phyloP scores from a whole-genome alignment of 768 basidiomycete genomes.

The Trametes cingulata region DNA sequence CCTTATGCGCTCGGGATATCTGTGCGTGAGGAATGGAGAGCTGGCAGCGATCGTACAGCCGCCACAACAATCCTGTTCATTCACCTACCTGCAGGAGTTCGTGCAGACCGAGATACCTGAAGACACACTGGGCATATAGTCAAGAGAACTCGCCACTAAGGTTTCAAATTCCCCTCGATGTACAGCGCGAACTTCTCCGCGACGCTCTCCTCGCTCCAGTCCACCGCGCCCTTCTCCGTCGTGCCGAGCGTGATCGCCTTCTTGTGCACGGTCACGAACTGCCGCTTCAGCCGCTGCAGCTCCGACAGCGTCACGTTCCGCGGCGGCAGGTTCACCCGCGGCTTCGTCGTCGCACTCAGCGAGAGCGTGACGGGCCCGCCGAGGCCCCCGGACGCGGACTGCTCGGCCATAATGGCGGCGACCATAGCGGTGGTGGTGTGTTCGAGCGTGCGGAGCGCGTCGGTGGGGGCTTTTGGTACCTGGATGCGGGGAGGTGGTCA shows the following conservation, averaged over 20 bases:
- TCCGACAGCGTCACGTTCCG: conserved; percentile 81
- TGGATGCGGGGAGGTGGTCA: conserved; percentile 33
- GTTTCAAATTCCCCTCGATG: conserved; percentile 67
- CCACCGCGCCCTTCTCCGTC: conserved; percentile 72
- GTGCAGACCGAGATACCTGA: too few relatives aligned
- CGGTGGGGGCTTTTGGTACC: conserved; percentile 81
- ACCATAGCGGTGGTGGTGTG: conserved; percentile 71
- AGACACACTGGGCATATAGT: neutral
- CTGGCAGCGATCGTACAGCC: too few relatives aligned
- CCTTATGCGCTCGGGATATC: neutral
- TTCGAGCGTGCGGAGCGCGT: conserved; percentile 87
- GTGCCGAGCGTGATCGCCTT: conserved; percentile 85
- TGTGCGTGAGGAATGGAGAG: neutral
- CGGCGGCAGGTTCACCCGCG: conserved; percentile 62
- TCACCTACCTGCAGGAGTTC: too few relatives aligned
- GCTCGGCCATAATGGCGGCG: conserved; percentile 66
- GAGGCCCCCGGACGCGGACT: conserved; percentile 51
- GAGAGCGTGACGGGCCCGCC: conserved; percentile 55
- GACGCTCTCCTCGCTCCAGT: conserved; percentile 75
- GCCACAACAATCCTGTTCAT: too few relatives aligned
- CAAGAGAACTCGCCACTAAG: conserved; percentile 29
- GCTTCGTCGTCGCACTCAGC: conserved; percentile 42
- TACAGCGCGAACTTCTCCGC: conserved; percentile 70
- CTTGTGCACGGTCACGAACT: conserved; percentile 88
- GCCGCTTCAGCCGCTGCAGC: conserved; percentile 85